phyloP scores from a whole-genome alignment of 2,329 filamentous ascomycete species.

The Verticillium nubilum region DNA sequence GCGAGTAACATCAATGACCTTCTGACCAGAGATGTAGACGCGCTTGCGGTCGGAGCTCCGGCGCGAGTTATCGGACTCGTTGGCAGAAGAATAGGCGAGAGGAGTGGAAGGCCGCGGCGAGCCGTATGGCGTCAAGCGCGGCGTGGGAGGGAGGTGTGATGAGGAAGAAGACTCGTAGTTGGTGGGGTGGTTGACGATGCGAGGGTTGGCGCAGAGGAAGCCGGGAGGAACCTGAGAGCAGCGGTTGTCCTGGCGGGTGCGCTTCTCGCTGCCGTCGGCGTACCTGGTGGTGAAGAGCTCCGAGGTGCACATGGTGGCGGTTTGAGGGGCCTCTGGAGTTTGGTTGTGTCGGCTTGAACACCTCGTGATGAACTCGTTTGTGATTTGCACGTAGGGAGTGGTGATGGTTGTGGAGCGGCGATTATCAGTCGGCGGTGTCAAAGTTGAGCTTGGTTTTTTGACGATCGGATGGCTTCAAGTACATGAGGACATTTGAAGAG shows the following conservation, averaged over 20 bases:
- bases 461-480: not conserved
- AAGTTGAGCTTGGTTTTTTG: not conserved
- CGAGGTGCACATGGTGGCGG: slow-evolving; percentile 44
- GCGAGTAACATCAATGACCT: not conserved
- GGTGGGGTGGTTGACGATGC: slow-evolving; percentile 33
- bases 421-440: not conserved
- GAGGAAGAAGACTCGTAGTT: slow-evolving; percentile 23
- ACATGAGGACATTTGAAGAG: slow-evolving; percentile 1
- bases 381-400: not conserved
- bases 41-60: slow-evolving; percentile 13
- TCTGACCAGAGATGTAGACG: not conserved
- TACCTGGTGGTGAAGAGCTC: slow-evolving; percentile 40
- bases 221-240: slow-evolving; percentile 34
- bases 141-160: slow-evolving; percentile 22
- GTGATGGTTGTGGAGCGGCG: not conserved
- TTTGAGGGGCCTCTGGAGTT: not conserved
- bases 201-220: slow-evolving; percentile 34
- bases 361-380: not conserved
- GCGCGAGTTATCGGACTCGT: slow-evolving; percentile 29
- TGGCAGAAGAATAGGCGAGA: slow-evolving; percentile 21
- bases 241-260: slow-evolving; percentile 26
- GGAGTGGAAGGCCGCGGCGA: slow-evolving; percentile 32
- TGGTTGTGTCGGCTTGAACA: not conserved
- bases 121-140: slow-evolving; percentile 19
- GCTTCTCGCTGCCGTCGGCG: slow-evolving; percentile 34